Conservation (phyloP, 768 basidiomycete species). For the Panellus pusillus region DNA sequence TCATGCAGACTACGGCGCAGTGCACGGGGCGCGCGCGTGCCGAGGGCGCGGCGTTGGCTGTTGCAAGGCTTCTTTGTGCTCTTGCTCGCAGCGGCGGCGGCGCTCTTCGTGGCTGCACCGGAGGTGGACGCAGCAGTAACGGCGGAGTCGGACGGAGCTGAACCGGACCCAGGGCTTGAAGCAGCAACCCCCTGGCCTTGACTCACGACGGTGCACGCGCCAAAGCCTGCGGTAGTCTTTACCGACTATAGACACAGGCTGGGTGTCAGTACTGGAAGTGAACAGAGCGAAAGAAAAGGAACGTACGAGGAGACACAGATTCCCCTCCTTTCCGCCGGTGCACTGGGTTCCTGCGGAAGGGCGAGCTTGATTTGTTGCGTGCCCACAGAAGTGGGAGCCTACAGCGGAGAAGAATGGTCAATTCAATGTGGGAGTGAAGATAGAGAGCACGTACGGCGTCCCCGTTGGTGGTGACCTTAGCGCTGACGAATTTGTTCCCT, state of each 20-base stretch:
- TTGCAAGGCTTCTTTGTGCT: conserved; percentile 10
- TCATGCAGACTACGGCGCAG: conserved; percentile 8
- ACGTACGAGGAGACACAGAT: conserved; percentile 31
- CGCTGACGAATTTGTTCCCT: conserved; percentile 11
- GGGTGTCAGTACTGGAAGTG: background rate
- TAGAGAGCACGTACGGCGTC: background rate
- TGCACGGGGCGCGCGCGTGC: conserved; percentile 7
- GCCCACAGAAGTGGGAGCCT: conserved; percentile 1
- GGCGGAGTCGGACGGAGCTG: background rate
- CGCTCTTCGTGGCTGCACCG: background rate
- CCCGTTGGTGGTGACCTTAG: conserved; percentile 15
- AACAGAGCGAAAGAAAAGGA: background rate
- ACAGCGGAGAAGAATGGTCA: background rate
- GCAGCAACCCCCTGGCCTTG: background rate
- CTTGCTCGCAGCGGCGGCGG: background rate
- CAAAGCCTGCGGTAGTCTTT: conserved; percentile 16
- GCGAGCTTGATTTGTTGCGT: conserved; percentile 25
- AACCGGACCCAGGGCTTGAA: background rate
- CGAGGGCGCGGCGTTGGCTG: conserved; percentile 6
- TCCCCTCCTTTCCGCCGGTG: conserved; percentile 27
- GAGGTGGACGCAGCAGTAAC: too few relatives aligned
- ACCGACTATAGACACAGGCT: conserved; percentile 5
- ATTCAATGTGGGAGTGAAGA: background rate
- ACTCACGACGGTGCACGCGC: conserved; percentile 14
- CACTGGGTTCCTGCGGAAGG: conserved; percentile 34